Percentiles rank a stretch among this genome's conserved stretches.
These are phyloP conservation scores for Hericium coralloides DNA, from an alignment of 768 basidiomycete species.

Conservation along the genomic window DNA sequence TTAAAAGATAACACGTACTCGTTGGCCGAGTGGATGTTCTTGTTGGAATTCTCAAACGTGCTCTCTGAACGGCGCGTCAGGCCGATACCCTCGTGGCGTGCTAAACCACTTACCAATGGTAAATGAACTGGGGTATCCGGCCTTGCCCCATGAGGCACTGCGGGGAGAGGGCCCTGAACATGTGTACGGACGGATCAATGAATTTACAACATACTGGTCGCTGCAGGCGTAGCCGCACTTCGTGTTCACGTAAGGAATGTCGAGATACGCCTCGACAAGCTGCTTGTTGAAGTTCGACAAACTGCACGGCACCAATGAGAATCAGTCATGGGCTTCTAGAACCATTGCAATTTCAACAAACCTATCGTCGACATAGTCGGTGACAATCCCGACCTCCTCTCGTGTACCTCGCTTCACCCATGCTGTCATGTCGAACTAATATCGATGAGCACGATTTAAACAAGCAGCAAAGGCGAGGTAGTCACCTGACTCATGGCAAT, in stretches of 20 bases:
- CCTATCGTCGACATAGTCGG: slow-evolving; percentile 68
- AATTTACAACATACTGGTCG: slow-evolving; percentile 58
- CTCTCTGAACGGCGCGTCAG: slow-evolving; percentile 36
- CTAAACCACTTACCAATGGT: slow-evolving; percentile 52
- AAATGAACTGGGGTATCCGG: slow-evolving; percentile 79
- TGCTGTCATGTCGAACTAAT: slow-evolving; percentile 84
- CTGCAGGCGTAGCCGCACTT: slow-evolving; percentile 93
- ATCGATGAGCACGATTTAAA: slow-evolving; percentile 4
- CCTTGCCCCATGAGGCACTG: slow-evolving; percentile 78
- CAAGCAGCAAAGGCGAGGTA: background rate
- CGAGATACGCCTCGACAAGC: slow-evolving; percentile 69
- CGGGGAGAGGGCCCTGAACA: slow-evolving; percentile 20
- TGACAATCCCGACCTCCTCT: slow-evolving; percentile 70
- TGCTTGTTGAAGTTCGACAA: slow-evolving; percentile 75
- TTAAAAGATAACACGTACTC: slow-evolving; percentile 52
- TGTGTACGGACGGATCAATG: slow-evolving; percentile 18
- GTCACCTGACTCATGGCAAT: slow-evolving; percentile 76
- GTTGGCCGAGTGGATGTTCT: slow-evolving; percentile 69
- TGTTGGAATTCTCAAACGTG: slow-evolving; percentile 67
- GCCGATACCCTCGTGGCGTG: background rate
- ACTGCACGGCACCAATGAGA: slow-evolving; percentile 28
- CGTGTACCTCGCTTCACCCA: slow-evolving; percentile 74
- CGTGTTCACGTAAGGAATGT: slow-evolving; percentile 82
- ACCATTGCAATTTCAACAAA: slow-evolving; percentile 20
- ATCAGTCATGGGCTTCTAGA: background rate